phyloP scores from a whole-genome alignment of 305 asterid species.

The Coffea humblotiana region DNA sequence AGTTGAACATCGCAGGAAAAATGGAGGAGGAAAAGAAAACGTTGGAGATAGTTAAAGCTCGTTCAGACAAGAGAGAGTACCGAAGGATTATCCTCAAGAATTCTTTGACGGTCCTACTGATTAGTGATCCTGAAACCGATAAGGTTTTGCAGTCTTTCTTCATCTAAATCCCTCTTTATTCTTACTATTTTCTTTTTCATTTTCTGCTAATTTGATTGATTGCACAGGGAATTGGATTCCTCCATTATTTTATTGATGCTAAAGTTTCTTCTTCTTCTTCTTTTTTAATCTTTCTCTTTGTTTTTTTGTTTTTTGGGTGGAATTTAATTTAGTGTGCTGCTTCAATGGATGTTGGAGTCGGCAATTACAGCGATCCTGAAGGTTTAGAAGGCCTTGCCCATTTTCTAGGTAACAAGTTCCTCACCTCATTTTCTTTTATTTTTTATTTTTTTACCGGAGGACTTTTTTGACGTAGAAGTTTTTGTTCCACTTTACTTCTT shows the following conservation, averaged over 20 bases:
- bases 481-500: too few relatives aligned
- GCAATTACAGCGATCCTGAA: conserved; percentile 82
- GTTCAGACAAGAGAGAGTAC: conserved; percentile 67
- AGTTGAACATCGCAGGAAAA: too few relatives aligned
- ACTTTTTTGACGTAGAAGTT: not conserved
- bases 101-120: conserved; percentile 68
- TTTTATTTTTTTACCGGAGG: too few relatives aligned
- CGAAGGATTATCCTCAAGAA: conserved; percentile 66
- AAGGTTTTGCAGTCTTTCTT: conserved; percentile 39
- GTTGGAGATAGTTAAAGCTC: conserved; percentile 66
- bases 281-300: conserved; percentile 8
- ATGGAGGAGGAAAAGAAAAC: conserved; percentile 5
- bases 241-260: too few relatives aligned
- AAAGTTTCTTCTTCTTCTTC: not conserved
- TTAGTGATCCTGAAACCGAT: conserved; percentile 88
- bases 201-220: too few relatives aligned
- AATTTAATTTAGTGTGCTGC: conserved; percentile 67
- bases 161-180: not conserved
- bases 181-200: not conserved
- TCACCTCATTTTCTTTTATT: too few relatives aligned
- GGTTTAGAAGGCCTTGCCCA: conserved; percentile 97
- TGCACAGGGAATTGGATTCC: too few relatives aligned
- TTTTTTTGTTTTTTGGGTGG: not conserved
- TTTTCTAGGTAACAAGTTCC: conserved; percentile 59
- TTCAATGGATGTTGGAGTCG: conserved; percentile 86